Percentiles rank a stretch among this genome's conserved stretches.
Conservation (phyloP, 352 stramenopile genomes). For the Pythium phragmiticola region DNA sequence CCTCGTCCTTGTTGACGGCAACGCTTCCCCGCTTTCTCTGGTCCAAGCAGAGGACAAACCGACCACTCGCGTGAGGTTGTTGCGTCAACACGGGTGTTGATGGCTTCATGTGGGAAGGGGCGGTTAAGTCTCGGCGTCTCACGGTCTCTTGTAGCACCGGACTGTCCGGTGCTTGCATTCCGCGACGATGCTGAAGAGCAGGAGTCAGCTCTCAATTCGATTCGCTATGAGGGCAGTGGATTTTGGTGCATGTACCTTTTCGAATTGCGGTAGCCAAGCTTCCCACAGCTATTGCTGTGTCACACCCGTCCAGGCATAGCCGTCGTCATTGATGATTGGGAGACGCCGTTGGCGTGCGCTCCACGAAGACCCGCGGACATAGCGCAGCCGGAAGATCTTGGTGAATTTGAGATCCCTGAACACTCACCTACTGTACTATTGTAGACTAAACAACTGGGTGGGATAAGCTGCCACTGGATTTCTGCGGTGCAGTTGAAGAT, state of each 20-base stretch:
- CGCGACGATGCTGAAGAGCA: background rate
- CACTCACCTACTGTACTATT: background rate
- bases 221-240: too few species aligned
- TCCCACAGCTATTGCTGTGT: too few species aligned
- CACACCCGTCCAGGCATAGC: too few species aligned
- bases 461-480: slow-evolving; percentile 12
- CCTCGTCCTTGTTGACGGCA: background rate
- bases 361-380: background rate
- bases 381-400: background rate
- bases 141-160: too few species aligned
- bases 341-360: too few species aligned
- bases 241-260: too few species aligned
- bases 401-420: background rate
- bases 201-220: background rate
- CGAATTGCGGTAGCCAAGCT: too few species aligned
- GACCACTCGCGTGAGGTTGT: background rate
- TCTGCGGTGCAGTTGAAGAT: slow-evolving; percentile 4
- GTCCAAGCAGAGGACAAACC: background rate
- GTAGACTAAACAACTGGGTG: background rate
- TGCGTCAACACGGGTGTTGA: background rate
- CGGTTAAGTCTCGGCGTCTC: background rate
- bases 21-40: background rate
- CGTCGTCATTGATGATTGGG: too few species aligned
- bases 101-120: too few species aligned
- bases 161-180: background rate